Evolutionary conservation across 139 green algal species (phyloP).

Genomic region (Dunaliella sp.): DNA sequence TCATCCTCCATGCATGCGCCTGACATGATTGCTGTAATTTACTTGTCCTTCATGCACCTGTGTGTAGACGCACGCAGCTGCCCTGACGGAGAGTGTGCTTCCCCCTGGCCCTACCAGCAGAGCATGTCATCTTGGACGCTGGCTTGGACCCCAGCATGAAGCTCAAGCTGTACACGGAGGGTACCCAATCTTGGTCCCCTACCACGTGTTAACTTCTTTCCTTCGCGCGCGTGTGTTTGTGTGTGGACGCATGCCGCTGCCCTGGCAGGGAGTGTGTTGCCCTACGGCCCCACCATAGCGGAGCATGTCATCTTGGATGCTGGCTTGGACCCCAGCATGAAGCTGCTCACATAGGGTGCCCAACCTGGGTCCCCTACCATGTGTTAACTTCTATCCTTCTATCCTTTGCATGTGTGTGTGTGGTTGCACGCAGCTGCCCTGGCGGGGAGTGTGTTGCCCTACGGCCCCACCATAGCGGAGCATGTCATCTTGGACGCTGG

Average conservation of each 20-base stretch:
- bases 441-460: slow-evolving; percentile 48
- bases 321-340: slow-evolving; percentile 62
- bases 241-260: background rate
- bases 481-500: slow-evolving; percentile 71
- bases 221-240: background rate
- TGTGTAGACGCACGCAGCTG: background rate
- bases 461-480: slow-evolving; percentile 78
- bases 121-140: too few species aligned
- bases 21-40: too few species aligned
- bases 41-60: background rate
- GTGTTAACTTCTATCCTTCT: too few species aligned
- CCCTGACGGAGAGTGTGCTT: slow-evolving; percentile 24
- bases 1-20: too few species aligned
- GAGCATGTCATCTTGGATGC: slow-evolving; percentile 79
- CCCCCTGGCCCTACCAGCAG: slow-evolving; percentile 75
- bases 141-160: too few species aligned
- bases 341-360: too few species aligned
- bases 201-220: too few species aligned
- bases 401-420: background rate
- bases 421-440: slow-evolving; percentile 12
- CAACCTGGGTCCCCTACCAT: too few species aligned
- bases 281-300: slow-evolving; percentile 75
- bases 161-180: too few species aligned
- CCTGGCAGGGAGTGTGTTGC: slow-evolving; percentile 38
- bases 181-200: too few species aligned